Percentiles rank a stretch among this genome's conserved stretches.
Conservation (phyloP, 192 early-diverging fungal species). For the Backusella tuberculispora region DNA sequence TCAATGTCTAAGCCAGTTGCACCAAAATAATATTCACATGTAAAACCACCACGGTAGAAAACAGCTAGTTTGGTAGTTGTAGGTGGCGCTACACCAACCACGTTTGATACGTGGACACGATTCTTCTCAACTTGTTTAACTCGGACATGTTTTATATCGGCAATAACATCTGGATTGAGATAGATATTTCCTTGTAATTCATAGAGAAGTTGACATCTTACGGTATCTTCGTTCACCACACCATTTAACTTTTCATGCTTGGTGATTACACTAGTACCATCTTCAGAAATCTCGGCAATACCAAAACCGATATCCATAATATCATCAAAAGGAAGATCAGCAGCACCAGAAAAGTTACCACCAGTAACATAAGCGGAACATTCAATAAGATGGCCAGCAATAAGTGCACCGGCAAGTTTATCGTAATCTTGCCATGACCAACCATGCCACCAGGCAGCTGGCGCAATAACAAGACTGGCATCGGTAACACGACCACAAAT, state of each 20-base stretch:
- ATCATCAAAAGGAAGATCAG: background rate
- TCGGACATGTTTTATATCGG: background rate
- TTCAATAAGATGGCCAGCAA: background rate
- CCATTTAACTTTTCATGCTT: background rate
- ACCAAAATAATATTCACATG: background rate
- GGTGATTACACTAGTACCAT: background rate
- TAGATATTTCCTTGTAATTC: slow-evolving; percentile 1
- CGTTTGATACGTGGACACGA: background rate
- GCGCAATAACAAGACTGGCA: too few relatives aligned
- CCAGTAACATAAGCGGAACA: slow-evolving; percentile 1
- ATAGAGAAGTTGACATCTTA: background rate
- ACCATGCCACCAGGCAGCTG: too few relatives aligned
- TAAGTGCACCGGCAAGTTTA: background rate
- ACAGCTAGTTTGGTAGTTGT: background rate
- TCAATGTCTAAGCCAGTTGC: background rate
- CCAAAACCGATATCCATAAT: background rate
- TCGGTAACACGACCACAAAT: too few relatives aligned
- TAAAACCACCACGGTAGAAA: background rate
- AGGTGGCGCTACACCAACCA: background rate
- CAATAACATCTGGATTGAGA: background rate
- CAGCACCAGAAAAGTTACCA: background rate
- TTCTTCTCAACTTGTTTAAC: background rate
- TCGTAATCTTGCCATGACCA: background rate
- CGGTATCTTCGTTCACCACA: background rate
- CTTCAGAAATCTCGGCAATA: background rate